Percentiles rank a stretch among this genome's conserved stretches.
These are phyloP conservation scores for Alternaria angustiovoidea DNA, from an alignment of 2,329 filamentous ascomycete species.

Conservation along the genomic window DNA sequence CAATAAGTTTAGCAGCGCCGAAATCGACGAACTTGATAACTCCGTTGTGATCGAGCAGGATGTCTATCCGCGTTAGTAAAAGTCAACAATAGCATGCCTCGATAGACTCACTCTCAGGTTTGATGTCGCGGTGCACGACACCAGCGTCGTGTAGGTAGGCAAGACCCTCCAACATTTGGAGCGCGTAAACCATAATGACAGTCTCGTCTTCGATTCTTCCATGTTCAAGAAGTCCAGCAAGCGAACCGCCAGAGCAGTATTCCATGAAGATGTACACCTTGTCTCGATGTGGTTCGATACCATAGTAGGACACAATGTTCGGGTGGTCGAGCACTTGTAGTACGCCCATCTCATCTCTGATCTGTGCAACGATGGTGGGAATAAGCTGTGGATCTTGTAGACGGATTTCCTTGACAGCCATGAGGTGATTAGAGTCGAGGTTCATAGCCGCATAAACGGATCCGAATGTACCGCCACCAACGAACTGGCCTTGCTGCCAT, in stretches of 20 bases:
- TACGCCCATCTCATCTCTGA: slow-evolving; percentile 96
- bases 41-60: slow-evolving; percentile 94
- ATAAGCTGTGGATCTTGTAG: slow-evolving; percentile 96
- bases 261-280: slow-evolving; percentile 99
- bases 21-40: slow-evolving; percentile 99
- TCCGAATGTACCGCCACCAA: slow-evolving; percentile 95
- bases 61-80: slow-evolving; percentile 61
- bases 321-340: slow-evolving; percentile 95
- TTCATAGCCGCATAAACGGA: slow-evolving; percentile 98
- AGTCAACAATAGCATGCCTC: neutral
- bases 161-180: slow-evolving; percentile 92
- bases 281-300: slow-evolving; percentile 97
- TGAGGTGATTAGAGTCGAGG: slow-evolving; percentile 90
- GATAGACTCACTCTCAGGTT: slow-evolving; percentile 83
- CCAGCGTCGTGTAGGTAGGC: slow-evolving; percentile 90
- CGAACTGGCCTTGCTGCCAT: slow-evolving; percentile 99
- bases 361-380: slow-evolving; percentile 90
- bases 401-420: slow-evolving; percentile 99
- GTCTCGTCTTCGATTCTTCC: slow-evolving; percentile 98
- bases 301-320: slow-evolving; percentile 97
- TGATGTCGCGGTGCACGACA: slow-evolving; percentile 97
- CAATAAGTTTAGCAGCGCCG: slow-evolving; percentile 95
- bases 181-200: slow-evolving; percentile 93
- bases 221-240: slow-evolving; percentile 89
- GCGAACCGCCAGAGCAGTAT: slow-evolving; percentile 93